Conservation (phyloP, 1,139 yeast species). For the Yamadazyma dushanensis region DNA sequence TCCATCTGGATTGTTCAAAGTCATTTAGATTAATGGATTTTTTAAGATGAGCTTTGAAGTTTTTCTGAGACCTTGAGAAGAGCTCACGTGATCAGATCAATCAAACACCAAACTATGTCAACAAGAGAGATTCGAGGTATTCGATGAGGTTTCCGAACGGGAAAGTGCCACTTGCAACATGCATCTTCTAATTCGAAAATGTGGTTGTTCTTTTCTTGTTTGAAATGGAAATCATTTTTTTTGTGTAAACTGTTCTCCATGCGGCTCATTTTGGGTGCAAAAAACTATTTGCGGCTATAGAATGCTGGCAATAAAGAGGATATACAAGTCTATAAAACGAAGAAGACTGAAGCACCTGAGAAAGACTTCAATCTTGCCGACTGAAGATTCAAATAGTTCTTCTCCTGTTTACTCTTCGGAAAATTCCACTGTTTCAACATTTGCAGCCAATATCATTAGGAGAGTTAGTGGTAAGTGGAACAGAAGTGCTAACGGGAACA, state of each 20-base stretch:
- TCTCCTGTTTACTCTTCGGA: too few species aligned
- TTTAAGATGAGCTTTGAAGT: slow-evolving; percentile 7
- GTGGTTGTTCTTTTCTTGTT: too few species aligned
- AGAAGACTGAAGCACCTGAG: neutral
- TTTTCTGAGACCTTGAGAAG: slow-evolving; percentile 3
- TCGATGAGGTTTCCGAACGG: too few species aligned
- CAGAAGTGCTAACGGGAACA: too few species aligned
- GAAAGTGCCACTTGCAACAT: too few species aligned
- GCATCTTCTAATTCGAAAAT: too few species aligned
- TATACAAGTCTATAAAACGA: neutral
- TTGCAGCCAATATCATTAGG: too few species aligned
- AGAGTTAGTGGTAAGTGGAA: neutral
- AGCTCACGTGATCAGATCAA: slow-evolving; percentile 1
- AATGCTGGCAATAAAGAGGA: neutral
- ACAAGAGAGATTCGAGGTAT: neutral
- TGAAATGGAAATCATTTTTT: too few species aligned
- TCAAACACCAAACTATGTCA: neutral
- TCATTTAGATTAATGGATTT: slow-evolving; percentile 9
- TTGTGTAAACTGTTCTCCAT: neutral
- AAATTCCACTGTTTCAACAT: too few species aligned
- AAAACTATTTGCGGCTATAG: neutral
- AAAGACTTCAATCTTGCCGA: neutral
- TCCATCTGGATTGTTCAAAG: slow-evolving; percentile 42
- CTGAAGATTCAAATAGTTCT: too few species aligned
- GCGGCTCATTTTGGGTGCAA: neutral